A percentile compares a stretch with the other conserved stretches of the same genome.
phyloP scores from a whole-genome alignment of 306 rosid genomes.

The Senna siamea region DNA sequence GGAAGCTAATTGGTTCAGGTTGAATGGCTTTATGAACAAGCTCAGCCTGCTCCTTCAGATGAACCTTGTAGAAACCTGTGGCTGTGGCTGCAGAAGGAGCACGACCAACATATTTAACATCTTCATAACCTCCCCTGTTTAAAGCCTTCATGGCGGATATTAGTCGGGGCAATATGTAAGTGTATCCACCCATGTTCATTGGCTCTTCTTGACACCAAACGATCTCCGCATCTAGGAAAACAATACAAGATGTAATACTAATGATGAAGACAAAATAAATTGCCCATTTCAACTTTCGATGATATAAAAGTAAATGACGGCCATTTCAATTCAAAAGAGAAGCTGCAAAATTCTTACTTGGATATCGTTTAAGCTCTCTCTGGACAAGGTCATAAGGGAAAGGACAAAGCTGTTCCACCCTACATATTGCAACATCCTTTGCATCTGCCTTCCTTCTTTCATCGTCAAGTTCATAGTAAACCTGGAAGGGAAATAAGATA shows the following conservation, averaged over 20 bases:
- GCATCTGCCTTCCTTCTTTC: conserved; percentile 64
- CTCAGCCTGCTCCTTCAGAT: conserved; percentile 79
- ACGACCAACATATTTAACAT: conserved; percentile 79
- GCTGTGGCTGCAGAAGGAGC: conserved; percentile 95
- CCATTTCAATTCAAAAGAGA: background rate
- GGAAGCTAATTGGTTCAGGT: conserved; percentile 58
- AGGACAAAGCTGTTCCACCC: conserved; percentile 98
- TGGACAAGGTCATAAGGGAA: conserved; percentile 94
- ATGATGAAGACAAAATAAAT: no score
- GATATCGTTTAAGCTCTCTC: conserved; percentile 93
- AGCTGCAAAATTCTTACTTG: conserved; percentile 65
- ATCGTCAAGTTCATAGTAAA: conserved; percentile 94
- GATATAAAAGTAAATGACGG: background rate
- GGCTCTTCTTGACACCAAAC: conserved; percentile 99
- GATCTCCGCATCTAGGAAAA: conserved; percentile 80
- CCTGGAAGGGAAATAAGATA: conserved; percentile 48
- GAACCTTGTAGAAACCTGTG: conserved; percentile 83
- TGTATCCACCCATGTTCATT: conserved; percentile 96
- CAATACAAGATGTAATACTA: no score
- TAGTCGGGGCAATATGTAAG: conserved; percentile 73
- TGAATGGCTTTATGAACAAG: conserved; percentile 81
- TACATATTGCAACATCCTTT: conserved; percentile 86
- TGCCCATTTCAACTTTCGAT: no score
- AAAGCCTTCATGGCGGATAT: conserved; percentile 74
- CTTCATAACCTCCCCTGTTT: conserved; percentile 73